These are phyloP conservation scores for Aspergillus clavatus DNA, from an alignment of 2,329 filamentous ascomycete genomes.

Conservation along the genomic window DNA sequence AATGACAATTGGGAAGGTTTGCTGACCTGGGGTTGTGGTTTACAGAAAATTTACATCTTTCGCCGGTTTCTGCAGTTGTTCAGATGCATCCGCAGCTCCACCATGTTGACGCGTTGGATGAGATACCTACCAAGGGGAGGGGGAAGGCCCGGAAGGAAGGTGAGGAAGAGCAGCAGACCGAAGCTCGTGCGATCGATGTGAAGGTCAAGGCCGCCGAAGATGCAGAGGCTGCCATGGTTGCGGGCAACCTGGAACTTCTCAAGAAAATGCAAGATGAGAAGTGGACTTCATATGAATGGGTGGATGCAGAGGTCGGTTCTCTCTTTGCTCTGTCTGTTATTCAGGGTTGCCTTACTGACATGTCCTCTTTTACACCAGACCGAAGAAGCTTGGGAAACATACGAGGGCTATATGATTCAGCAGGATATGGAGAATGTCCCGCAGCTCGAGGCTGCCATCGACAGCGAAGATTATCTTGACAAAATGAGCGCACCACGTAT, in stretches of 20 bases:
- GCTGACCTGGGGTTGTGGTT: conserved; percentile 9
- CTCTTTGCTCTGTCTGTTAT: neutral
- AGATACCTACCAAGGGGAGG: conserved; percentile 48
- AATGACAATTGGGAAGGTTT: too few relatives aligned
- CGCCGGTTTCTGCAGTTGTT: conserved; percentile 74
- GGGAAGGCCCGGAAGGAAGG: conserved; percentile 36
- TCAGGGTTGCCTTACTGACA: conserved; percentile 9
- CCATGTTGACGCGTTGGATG: conserved; percentile 79
- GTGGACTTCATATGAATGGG: conserved; percentile 75
- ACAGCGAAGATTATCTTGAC: conserved; percentile 58
- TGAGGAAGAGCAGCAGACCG: conserved; percentile 47
- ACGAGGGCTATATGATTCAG: conserved; percentile 65
- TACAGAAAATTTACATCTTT: conserved; percentile 80
- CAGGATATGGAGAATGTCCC: conserved; percentile 42
- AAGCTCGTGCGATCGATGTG: conserved; percentile 76
- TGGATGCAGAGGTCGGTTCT: conserved; percentile 63
- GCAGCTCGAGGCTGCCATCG: conserved; percentile 51
- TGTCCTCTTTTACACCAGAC: conserved; percentile 37
- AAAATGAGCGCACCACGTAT: conserved; percentile 54
- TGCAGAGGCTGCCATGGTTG: conserved; percentile 58
- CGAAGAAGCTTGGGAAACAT: conserved; percentile 68
- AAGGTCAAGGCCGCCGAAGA: conserved; percentile 73
- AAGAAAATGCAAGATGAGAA: conserved; percentile 72
- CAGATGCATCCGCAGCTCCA: conserved; percentile 89
- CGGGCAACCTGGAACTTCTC: conserved; percentile 71